A percentile compares a stretch with the other conserved stretches of the same genome.
Conservation (phyloP, 2,329 filamentous ascomycete genomes). For the Cercospora nicotianae region DNA sequence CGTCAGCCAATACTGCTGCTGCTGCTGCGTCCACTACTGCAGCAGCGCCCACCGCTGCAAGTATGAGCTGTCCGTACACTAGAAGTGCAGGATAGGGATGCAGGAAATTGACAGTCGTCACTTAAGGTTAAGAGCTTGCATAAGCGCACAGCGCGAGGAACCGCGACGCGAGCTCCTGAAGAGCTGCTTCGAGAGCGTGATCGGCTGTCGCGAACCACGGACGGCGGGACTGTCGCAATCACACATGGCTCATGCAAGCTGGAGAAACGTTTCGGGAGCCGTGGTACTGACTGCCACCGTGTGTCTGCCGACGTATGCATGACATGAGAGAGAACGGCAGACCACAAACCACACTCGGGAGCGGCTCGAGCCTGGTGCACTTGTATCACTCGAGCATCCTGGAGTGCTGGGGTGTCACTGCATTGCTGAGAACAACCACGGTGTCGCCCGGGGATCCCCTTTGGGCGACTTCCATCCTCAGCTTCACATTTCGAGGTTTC, state of each 20-base stretch:
- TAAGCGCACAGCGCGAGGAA: neutral
- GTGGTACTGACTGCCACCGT: conserved; percentile 4
- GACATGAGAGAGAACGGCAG: neutral
- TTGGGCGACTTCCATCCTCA: neutral
- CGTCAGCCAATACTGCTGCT: neutral
- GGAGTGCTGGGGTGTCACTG: neutral
- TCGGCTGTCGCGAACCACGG: conserved; percentile 3
- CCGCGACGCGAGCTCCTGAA: conserved; percentile 1
- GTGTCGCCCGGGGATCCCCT: neutral
- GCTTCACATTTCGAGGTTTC: neutral
- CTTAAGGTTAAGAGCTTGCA: conserved; percentile 11
- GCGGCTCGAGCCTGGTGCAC: neutral
- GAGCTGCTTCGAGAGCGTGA: neutral
- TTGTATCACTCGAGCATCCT: neutral
- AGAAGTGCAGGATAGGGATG: neutral
- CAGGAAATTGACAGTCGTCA: conserved; percentile 1
- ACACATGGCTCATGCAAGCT: conserved; percentile 4
- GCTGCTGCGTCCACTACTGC: neutral
- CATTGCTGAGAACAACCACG: neutral
- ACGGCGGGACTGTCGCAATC: conserved; percentile 13
- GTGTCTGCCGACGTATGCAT: conserved; percentile 5
- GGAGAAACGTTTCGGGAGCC: conserved; percentile 5
- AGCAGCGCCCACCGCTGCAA: neutral
- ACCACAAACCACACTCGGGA: neutral
- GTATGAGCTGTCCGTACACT: neutral